Percentiles rank a stretch among this genome's conserved stretches.
phyloP scores from a whole-genome alignment of 2,329 filamentous ascomycete genomes.

The Biscogniauxia mediterranea region DNA sequence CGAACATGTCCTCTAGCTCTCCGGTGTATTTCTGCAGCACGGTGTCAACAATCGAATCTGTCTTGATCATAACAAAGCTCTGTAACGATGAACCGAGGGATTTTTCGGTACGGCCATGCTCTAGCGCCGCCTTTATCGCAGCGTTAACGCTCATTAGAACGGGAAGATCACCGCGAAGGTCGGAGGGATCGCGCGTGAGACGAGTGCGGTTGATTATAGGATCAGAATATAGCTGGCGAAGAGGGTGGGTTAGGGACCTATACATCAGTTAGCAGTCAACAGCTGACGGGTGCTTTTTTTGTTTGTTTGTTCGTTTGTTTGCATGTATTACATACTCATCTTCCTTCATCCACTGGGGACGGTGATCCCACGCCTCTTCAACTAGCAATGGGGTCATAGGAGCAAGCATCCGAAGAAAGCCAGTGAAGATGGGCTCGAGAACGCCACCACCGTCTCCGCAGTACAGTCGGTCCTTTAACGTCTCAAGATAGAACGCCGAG shows the following conservation, averaged over 20 bases:
- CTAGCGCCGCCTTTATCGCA: conserved; percentile 73
- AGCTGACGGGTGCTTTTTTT: background rate
- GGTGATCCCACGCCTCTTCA: conserved; percentile 82
- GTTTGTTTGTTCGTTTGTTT: background rate
- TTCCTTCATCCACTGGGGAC: conserved; percentile 61
- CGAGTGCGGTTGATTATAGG: conserved; percentile 42
- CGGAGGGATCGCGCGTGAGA: conserved; percentile 37
- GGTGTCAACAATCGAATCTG: conserved; percentile 29
- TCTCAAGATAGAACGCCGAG: conserved; percentile 92
- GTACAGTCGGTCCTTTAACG: conserved; percentile 88
- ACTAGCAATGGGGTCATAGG: conserved; percentile 82
- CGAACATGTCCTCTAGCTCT: conserved; percentile 64
- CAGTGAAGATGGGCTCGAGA: conserved; percentile 65
- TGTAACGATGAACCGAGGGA: conserved; percentile 78
- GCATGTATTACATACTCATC: conserved; percentile 37
- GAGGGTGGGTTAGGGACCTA: conserved; percentile 38
- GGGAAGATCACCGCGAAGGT: conserved; percentile 43
- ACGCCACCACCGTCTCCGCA: conserved; percentile 69
- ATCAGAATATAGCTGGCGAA: conserved; percentile 46
- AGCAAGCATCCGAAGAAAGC: conserved; percentile 74
- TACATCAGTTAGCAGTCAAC: conserved; percentile 5
- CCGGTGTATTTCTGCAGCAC: conserved; percentile 41
- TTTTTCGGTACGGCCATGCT: conserved; percentile 69
- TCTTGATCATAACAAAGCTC: conserved; percentile 62
- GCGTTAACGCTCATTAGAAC: conserved; percentile 55